phyloP scores from a whole-genome alignment of 1,284 basidiomycete genomes.

The Ustilago hordei region DNA sequence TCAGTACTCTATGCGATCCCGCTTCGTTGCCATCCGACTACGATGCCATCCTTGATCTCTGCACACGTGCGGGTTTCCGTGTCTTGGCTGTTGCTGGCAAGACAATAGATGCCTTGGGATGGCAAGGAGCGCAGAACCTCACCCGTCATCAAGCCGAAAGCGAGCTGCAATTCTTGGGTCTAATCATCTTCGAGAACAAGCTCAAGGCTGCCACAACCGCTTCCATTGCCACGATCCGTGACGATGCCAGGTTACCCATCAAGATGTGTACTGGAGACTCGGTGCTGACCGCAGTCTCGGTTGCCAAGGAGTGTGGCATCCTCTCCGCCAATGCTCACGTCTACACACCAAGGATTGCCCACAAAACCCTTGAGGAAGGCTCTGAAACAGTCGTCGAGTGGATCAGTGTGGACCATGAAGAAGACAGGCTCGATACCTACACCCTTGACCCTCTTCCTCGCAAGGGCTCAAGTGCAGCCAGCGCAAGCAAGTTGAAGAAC shows the following conservation, averaged over 20 bases:
- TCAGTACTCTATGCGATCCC: constrained; percentile 83
- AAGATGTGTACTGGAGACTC: constrained; percentile 61
- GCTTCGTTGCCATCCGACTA: constrained; percentile 82
- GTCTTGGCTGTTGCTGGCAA: constrained; percentile 99
- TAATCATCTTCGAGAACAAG: constrained; percentile 99
- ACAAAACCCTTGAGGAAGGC: background rate
- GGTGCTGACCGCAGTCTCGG: constrained; percentile 49
- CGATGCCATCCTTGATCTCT: constrained; percentile 94
- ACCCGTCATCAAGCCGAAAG: constrained; percentile 97
- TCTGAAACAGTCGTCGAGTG: constrained; percentile 32
- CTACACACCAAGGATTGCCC: constrained; percentile 31
- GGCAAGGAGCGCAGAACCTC: constrained; percentile 97
- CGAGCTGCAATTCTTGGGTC: constrained; percentile 87
- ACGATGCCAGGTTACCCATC: constrained; percentile 44
- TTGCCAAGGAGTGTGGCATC: constrained; percentile 50
- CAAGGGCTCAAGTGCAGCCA: background rate
- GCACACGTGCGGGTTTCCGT: constrained; percentile 95
- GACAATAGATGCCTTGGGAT: constrained; percentile 89
- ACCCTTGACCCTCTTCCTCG: constrained; percentile 32
- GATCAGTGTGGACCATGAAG: constrained; percentile 39
- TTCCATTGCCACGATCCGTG: constrained; percentile 34
- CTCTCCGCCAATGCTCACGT: constrained; percentile 28
- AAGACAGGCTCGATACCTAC: constrained; percentile 40
- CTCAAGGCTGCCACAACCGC: constrained; percentile 92
- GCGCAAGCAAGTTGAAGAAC: constrained; percentile 18